A percentile compares a stretch with the other conserved stretches of the same genome.
Conservation (phyloP, 208 protist species). For the Vickermania ingenoplastis region DNA sequence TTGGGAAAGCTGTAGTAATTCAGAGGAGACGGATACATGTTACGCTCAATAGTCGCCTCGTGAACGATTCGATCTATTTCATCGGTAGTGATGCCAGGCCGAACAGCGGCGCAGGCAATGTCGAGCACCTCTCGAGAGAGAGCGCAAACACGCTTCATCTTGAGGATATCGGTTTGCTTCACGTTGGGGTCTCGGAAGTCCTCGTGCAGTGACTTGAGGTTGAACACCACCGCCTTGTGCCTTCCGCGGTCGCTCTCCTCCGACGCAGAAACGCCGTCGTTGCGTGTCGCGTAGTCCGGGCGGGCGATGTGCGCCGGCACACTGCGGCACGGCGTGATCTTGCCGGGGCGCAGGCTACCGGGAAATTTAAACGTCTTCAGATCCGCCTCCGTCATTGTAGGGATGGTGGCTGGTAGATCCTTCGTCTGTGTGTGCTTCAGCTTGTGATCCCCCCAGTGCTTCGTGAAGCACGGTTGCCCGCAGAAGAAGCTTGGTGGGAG, state of each 20-base stretch:
- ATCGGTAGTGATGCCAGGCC: conserved; percentile 95
- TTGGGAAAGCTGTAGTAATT: conserved; percentile 99
- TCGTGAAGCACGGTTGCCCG: conserved; percentile 82
- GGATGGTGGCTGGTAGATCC: conserved; percentile 56
- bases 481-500: conserved; percentile 87
- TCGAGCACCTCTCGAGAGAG: conserved; percentile 93
- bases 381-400: conserved; percentile 76
- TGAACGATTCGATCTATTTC: conserved; percentile 95
- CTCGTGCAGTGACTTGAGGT: conserved; percentile 71
- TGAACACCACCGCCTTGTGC: conserved; percentile 55
- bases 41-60: conserved; percentile 81
- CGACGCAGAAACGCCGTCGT: conserved; percentile 54
- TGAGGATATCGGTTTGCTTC: conserved; percentile 67
- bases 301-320: conserved; percentile 63
- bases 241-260: conserved; percentile 74
- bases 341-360: conserved; percentile 69
- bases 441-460: conserved; percentile 81
- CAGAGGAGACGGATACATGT: conserved; percentile 97
- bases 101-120: conserved; percentile 82
- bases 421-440: conserved; percentile 65
- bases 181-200: conserved; percentile 66
- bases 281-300: conserved; percentile 83
- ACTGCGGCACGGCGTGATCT: conserved; percentile 69
- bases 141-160: conserved; percentile 84
- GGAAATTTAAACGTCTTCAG: conserved; percentile 73